Percentiles rank a stretch among this genome's conserved stretches.
Conservation (phyloP, 495 filamentous ascomycete species). For the Aspergillus nidulans region DNA sequence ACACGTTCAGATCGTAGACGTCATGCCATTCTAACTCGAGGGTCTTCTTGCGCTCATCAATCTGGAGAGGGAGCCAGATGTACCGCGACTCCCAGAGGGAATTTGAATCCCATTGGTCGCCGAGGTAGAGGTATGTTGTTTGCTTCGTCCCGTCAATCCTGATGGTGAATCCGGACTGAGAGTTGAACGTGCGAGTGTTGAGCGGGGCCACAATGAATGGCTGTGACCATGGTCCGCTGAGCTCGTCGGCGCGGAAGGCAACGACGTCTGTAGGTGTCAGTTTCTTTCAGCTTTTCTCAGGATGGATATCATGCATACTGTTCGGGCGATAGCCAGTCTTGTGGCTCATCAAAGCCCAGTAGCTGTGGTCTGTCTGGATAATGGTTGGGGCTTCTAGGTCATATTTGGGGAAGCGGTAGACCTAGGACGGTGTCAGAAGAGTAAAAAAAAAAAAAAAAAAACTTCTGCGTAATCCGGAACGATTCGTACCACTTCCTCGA, state of each 20-base stretch:
- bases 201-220: slow-evolving; percentile 44
- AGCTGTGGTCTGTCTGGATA: slow-evolving; percentile 24
- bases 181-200: slow-evolving; percentile 48
- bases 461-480: too few species aligned
- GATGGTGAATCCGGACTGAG: slow-evolving; percentile 47
- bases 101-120: slow-evolving; percentile 46
- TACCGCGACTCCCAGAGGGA: slow-evolving; percentile 49
- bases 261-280: slow-evolving; percentile 19
- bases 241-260: slow-evolving; percentile 26
- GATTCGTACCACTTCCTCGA: slow-evolving; percentile 11
- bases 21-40: slow-evolving; percentile 23
- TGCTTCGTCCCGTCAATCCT: slow-evolving; percentile 40
- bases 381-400: slow-evolving; percentile 27
- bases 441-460: too few species aligned
- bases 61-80: slow-evolving; percentile 48
- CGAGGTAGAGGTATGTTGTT: slow-evolving; percentile 50
- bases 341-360: slow-evolving; percentile 27
- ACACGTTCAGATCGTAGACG: slow-evolving; percentile 27
- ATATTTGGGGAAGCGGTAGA: slow-evolving; percentile 24
- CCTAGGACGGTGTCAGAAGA: too few species aligned
- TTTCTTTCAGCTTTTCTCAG: background rate
- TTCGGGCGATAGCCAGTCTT: slow-evolving; percentile 27
- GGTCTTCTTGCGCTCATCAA: slow-evolving; percentile 25
- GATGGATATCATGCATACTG: slow-evolving; percentile 6
- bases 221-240: slow-evolving; percentile 50